Percentiles rank a stretch among this genome's conserved stretches.
Evolutionary conservation across 179 eudicot species (phyloP).

Genomic region (Actinidia arguta): DNA sequence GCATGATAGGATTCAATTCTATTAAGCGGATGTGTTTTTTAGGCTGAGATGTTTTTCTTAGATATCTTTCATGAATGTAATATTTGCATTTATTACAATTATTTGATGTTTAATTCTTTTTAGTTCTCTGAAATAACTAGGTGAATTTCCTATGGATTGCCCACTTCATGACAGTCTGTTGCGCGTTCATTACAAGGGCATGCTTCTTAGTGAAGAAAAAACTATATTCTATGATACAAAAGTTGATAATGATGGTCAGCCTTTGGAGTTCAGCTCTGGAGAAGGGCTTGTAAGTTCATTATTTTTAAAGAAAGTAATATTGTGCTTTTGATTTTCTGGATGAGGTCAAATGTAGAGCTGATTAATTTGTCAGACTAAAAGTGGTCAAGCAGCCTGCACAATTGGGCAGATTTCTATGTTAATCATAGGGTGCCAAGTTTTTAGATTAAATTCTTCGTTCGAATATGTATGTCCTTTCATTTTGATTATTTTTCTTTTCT

Average conservation of each 20-base stretch:
- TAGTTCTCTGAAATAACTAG: conserved; percentile 39
- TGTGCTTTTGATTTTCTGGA: not conserved
- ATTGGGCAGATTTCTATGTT: not conserved
- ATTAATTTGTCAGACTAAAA: conserved; percentile 1
- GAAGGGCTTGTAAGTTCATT: conserved; percentile 93
- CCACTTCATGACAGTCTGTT: conserved; percentile 97
- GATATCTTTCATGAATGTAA: not conserved
- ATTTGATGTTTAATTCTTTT: conserved; percentile 12
- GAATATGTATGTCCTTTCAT: not conserved
- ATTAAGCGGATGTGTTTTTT: not conserved
- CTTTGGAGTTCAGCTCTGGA: conserved; percentile 94
- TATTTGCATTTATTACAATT: not conserved
- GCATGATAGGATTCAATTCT: not conserved
- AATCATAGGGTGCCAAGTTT: not conserved
- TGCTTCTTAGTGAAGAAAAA: conserved; percentile 82
- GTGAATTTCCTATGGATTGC: conserved; percentile 99
- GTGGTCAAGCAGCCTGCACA: not conserved
- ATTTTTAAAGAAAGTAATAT: not conserved
- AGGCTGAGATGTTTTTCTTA: not conserved
- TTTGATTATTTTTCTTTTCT: not conserved
- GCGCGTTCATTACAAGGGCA: conserved; percentile 89
- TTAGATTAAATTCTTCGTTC: not conserved
- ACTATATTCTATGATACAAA: conserved; percentile 95
- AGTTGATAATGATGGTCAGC: conserved; percentile 85
- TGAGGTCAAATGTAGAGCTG: conserved; percentile 6